Base-by-base conservation (phyloP, 768 basidiomycete genomes). In the Mycena crocata region DNA sequence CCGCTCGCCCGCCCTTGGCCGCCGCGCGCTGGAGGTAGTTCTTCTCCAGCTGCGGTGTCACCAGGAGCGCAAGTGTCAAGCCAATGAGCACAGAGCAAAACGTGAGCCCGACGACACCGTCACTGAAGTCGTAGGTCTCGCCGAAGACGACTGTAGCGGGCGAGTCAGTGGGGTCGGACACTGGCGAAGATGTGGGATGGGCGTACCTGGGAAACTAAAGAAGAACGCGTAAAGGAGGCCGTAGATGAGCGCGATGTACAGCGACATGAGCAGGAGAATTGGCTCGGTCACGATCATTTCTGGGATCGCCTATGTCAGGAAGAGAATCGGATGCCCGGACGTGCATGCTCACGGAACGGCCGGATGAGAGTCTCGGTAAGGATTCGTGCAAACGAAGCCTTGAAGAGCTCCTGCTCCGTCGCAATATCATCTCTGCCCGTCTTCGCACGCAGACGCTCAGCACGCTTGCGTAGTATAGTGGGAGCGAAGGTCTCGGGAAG, bases 401-500 rank as follows among this genome's bases (percentile, higher is more conserved):
- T 78, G 71, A 79, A 76, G 46, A 79, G 67, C 69, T 85, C 84
- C 58, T 83, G 82, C 68, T 84, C 83, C 10, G 82, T 80, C 48
- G 78, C 76, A 61, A 77, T 79, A 63, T 79, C 78, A 15, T 69
- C 68, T 40, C 79, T 74, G 28, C 76, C 78, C 14, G 76, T 77
- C 67, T 82, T 73, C 59, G 76, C 72, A 50, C 82, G 81, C 15
- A 86, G 69, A n/a, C 69, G 74, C 21, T 69, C 69, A 14, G 83
- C 85, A 28, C 82, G 78, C 35, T 74, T 68, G 23, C 77, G 77
- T 17, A 87, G 77, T 12, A 87, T 73, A 5, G 76, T 70, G 0
- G 86, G 85, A 0, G 82, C 82, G 70, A 79, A 86, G 1, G 86
- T 86, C 74, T 87, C 86, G 5, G 84, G 84, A 1, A 85, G 74